Percentiles rank a stretch among this genome's conserved stretches.
Evolutionary conservation across 805 yeast species (phyloP).

Genomic region (Suhomyces sp.): DNA sequence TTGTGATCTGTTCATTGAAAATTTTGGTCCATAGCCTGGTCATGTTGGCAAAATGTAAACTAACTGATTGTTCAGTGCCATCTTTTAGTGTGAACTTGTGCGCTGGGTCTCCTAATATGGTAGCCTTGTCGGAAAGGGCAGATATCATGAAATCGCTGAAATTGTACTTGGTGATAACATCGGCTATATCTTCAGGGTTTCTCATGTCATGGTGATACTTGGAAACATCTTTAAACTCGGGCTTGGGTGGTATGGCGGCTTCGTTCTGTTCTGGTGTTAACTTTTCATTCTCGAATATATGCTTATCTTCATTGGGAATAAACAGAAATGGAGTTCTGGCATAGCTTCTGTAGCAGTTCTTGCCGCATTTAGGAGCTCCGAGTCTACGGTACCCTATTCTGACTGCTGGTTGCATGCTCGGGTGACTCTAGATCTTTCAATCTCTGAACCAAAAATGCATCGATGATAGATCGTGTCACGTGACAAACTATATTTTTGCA

Average conservation of each 20-base stretch:
- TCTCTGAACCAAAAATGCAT: background rate
- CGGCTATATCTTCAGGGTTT: conserved; percentile 35
- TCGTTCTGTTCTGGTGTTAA: conserved; percentile 26
- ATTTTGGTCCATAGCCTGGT: conserved; percentile 29
- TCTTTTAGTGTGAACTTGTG: conserved; percentile 21
- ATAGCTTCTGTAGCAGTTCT: background rate
- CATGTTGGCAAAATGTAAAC: conserved; percentile 27
- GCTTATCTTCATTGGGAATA: conserved; percentile 26
- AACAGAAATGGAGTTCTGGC: conserved; percentile 17
- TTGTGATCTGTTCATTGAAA: conserved; percentile 19
- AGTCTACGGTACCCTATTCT: background rate
- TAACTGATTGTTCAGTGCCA: conserved; percentile 12
- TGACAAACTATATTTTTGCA: background rate
- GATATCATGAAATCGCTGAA: conserved; percentile 31
- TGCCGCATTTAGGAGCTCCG: background rate
- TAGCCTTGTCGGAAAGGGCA: conserved; percentile 25
- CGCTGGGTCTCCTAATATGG: conserved; percentile 25
- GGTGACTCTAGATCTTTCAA: background rate
- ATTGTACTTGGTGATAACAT: conserved; percentile 26
- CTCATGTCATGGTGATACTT: conserved; percentile 27
- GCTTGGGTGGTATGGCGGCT: conserved; percentile 35
- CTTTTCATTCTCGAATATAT: conserved; percentile 27
- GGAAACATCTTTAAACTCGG: conserved; percentile 12
- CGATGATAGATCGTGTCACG: background rate
- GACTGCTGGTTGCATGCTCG: background rate